Percentiles rank a stretch among this genome's conserved stretches.
Conservation (phyloP, 164 flowering plant species). For the Liquidambar formosana region DNA sequence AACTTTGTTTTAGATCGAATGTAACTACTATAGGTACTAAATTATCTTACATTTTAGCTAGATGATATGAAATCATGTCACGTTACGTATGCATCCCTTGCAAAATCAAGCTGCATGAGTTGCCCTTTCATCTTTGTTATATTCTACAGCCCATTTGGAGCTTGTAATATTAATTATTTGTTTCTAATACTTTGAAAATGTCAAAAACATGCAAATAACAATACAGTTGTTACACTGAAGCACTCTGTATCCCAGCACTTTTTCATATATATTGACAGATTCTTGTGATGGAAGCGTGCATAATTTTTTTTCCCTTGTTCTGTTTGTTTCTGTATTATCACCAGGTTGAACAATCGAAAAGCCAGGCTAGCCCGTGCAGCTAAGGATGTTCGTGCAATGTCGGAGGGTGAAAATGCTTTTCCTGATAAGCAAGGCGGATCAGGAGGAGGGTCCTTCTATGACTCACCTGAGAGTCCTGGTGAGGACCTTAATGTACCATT, state of each 20-base stretch:
- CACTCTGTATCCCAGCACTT: too few species aligned
- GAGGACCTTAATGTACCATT: conserved; percentile 40
- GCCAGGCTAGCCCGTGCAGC: conserved; percentile 85
- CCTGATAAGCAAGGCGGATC: conserved; percentile 51
- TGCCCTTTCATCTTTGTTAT: neutral
- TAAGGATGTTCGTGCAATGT: conserved; percentile 57
- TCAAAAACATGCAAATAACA: too few species aligned
- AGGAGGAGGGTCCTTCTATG: conserved; percentile 23
- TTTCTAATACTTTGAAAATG: neutral
- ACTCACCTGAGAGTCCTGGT: conserved; percentile 61
- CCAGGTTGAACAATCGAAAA: conserved; percentile 95
- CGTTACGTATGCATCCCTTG: too few species aligned
- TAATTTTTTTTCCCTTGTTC: neutral
- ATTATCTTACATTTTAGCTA: too few species aligned
- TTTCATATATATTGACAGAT: too few species aligned
- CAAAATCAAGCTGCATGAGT: neutral
- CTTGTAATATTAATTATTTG: neutral
- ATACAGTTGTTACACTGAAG: too few species aligned
- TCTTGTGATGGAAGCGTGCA: neutral
- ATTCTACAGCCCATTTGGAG: neutral
- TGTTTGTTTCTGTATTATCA: neutral
- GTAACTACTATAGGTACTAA: too few species aligned
- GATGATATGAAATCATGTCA: too few species aligned
- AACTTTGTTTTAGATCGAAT: too few species aligned
- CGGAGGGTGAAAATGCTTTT: conserved; percentile 54